Base-by-base conservation (phyloP, 2,329 filamentous ascomycete species). In the Arthrobotrys conoides region DNA sequence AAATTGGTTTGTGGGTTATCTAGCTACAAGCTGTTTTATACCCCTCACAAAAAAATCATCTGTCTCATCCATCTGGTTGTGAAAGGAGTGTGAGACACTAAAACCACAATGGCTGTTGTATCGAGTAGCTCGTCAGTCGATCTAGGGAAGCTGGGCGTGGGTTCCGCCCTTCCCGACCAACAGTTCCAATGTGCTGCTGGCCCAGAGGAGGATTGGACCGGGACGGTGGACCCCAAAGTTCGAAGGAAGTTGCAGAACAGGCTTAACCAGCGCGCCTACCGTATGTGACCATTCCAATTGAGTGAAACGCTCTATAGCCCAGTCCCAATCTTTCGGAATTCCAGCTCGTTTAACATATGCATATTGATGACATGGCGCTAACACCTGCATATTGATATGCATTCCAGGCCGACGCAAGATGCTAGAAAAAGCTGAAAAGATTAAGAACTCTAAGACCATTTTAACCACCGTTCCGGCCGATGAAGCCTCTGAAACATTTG, bases 181-280 rank as follows among this genome's bases (percentile, higher is more conserved):
- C 73, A 77, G 18, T 77, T 77, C 24, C 65, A 77, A 67, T 77
- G 73, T 63, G 73, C 73, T 51, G 73, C 73, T 33, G 73, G 73
- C 44, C 73, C 73, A 55, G 73, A 71, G 67, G 81, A 83, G 61
- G 81, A 82, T 72, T 83, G 82, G 82, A 81, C 81, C 16, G 82
- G 80, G 6, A 68, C 79, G 0, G 76, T 76, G n/a, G 79, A 79
- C 48, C 68, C 80, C n/a, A 76, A 79, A 46, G 71, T 81, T 69
- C 66, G 82, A 46, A 80, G 81, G 57, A 81, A 80, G 64, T 61
- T 82, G 2, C 81, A 82, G 57, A 82, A 82, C 64, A 80, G 82
- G 20, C 46, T 80, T 30, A 82, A 83, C 55, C 81, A 82, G 38
- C 80, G 81, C 66, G 71, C 71, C 27, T 61, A 72, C 41, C 76